phyloP scores from a whole-genome alignment of 2,329 filamentous ascomycete genomes.

The Fusarium haematococcum region DNA sequence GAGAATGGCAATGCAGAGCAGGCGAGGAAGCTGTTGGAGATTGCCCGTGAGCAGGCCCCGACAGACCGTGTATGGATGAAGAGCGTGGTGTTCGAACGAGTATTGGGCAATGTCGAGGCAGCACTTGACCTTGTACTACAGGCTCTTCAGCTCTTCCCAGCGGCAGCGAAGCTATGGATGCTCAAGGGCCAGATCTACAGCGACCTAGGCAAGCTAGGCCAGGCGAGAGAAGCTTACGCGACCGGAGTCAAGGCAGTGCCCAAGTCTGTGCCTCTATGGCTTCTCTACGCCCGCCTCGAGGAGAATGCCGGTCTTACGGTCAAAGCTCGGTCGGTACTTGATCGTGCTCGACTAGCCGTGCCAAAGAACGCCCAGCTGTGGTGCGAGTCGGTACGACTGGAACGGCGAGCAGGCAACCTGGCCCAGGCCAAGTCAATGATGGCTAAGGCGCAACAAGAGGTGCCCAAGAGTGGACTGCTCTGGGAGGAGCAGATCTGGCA shows the following conservation, averaged over 20 bases:
- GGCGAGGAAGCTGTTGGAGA: slow-evolving; percentile 83
- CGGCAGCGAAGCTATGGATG: slow-evolving; percentile 93
- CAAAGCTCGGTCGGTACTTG: slow-evolving; percentile 93
- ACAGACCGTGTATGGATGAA: slow-evolving; percentile 99
- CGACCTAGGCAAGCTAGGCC: slow-evolving; percentile 78
- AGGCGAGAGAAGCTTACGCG: slow-evolving; percentile 90
- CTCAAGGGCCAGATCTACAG: slow-evolving; percentile 99
- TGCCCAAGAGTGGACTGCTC: slow-evolving; percentile 86
- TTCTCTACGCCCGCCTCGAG: slow-evolving; percentile 89
- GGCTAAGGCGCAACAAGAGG: slow-evolving; percentile 92
- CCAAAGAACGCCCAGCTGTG: slow-evolving; percentile 88
- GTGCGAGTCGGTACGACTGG: slow-evolving; percentile 93
- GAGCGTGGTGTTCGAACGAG: slow-evolving; percentile 91
- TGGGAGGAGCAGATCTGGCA: slow-evolving; percentile 98
- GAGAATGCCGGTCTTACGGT: slow-evolving; percentile 85
- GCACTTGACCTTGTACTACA: slow-evolving; percentile 90
- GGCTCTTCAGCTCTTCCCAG: slow-evolving; percentile 87
- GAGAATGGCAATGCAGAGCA: slow-evolving; percentile 86
- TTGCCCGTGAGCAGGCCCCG: slow-evolving; percentile 87
- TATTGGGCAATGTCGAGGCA: slow-evolving; percentile 80
- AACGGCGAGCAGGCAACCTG: slow-evolving; percentile 86
- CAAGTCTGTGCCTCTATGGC: slow-evolving; percentile 87
- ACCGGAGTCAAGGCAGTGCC: slow-evolving; percentile 90
- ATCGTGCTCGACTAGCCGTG: slow-evolving; percentile 87
- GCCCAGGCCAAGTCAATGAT: slow-evolving; percentile 90